Evolutionary conservation across 192 early-diverging fungal species (phyloP).

Genomic region (Geranomyces michiganensis): DNA sequence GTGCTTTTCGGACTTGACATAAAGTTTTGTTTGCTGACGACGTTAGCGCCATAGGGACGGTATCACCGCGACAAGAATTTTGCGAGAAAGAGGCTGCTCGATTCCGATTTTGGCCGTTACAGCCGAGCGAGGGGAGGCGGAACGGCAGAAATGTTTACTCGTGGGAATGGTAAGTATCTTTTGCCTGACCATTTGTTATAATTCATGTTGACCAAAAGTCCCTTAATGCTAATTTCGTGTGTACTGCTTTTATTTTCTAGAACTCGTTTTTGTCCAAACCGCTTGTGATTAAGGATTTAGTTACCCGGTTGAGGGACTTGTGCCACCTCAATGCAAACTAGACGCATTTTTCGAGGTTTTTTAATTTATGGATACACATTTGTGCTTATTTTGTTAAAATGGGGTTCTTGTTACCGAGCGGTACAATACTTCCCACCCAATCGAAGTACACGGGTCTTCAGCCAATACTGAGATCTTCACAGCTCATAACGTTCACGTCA

Average conservation of each 20-base stretch:
- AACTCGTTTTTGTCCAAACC: slow-evolving; percentile 24
- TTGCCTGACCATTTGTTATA: not conserved
- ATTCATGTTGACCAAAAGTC: not conserved
- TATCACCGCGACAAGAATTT: slow-evolving; percentile 5
- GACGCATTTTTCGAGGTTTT: too few relatives aligned
- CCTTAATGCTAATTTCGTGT: not conserved
- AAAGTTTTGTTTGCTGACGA: too few relatives aligned
- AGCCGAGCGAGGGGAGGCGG: slow-evolving; percentile 9
- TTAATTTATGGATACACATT: too few relatives aligned
- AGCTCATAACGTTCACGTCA: too few relatives aligned
- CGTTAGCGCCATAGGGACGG: too few relatives aligned
- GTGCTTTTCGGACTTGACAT: too few relatives aligned
- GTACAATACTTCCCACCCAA: too few relatives aligned
- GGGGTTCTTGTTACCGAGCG: too few relatives aligned
- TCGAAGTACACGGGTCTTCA: too few relatives aligned
- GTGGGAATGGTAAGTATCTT: slow-evolving; percentile 23
- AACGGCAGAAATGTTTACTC: slow-evolving; percentile 9
- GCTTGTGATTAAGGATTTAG: slow-evolving; percentile 10
- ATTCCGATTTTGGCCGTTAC: slow-evolving; percentile 27
- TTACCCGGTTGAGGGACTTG: slow-evolving; percentile 7
- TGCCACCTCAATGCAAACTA: not conserved
- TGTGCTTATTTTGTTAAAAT: too few relatives aligned
- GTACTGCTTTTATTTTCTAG: not conserved
- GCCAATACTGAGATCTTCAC: too few relatives aligned
- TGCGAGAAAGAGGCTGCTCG: not conserved